Evolutionary conservation across 495 filamentous ascomycete genomes (phyloP), one percentile per base, ranked within the genome.

Genomic region (Podospora australis): DNA sequence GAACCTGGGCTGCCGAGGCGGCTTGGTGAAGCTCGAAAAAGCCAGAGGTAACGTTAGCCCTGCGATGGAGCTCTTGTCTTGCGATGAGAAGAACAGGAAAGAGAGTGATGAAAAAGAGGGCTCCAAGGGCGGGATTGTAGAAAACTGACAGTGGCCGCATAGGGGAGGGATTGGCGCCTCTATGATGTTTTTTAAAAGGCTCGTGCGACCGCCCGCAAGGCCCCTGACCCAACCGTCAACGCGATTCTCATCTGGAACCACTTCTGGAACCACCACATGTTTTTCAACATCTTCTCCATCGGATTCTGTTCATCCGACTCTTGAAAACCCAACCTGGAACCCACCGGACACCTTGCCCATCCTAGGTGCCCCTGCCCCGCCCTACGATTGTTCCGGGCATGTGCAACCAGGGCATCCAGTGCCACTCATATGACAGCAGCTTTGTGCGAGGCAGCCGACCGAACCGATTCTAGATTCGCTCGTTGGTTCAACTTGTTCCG

Each of bases 81-180:
- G 49, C 39, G 24, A 49, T 42, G 20, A 40, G 17, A 13, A 34
- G 44, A n/a, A n/a, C 22, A 17, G 34, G 13, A 23, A 43, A 34
- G 35, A 30, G 29, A 45, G 22, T 7, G 14, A 21, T 16, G 25
- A 30, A 54, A 47, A 35, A 45, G 19, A 36, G n/a, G 32, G 43
- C 48, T 51, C 44, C 39, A 51, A 46, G 32, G 30, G 36, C 22
- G 30, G 49, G 38, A n/a, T 35, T 22, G 52, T 21, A 36, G 28
- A 43, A 38, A 40, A 24, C 7, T 41, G 20, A 48, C 50, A 45
- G 20, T 42, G 8, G 42, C 46, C 51, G 42, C 38, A 54, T 50
- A 53, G 49, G 47, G 48, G 49, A 60, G 47, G 51, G 53, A 59
- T 58, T 60, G 52, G 45, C 57, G 40, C 38, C 36, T 42, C 42